A percentile compares a stretch with the other conserved stretches of the same genome.
Conservation (phyloP, 495 filamentous ascomycete species). For the Cercophora newfieldiana region DNA sequence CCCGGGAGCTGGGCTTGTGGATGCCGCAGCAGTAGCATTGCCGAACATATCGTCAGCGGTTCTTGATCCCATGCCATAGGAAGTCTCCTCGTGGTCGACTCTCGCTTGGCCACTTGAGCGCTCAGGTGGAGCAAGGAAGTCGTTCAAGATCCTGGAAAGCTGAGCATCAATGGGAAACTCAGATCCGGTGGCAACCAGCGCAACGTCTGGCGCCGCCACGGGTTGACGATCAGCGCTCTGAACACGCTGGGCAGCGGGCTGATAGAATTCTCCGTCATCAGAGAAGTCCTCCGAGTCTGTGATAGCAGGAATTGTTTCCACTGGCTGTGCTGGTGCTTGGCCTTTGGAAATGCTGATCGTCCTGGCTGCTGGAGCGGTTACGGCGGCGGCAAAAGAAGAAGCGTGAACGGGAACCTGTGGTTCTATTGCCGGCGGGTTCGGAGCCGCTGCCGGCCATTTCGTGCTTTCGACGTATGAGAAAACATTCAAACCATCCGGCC, state of each 20-base stretch:
- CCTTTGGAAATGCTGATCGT: neutral
- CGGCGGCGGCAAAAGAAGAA: neutral
- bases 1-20: slow-evolving; percentile 34
- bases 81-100: slow-evolving; percentile 29
- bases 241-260: neutral
- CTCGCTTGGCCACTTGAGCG: slow-evolving; percentile 1
- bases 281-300: slow-evolving; percentile 30
- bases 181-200: slow-evolving; percentile 1
- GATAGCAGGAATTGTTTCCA: neutral
- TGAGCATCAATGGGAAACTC: slow-evolving; percentile 36
- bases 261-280: slow-evolving; percentile 30
- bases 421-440: neutral
- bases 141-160: slow-evolving; percentile 44
- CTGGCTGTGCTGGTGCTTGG: neutral
- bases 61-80: slow-evolving; percentile 44
- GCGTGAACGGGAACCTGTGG: neutral
- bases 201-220: neutral
- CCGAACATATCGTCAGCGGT: slow-evolving; percentile 41
- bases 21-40: slow-evolving; percentile 4
- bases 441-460: slow-evolving; percentile 17
- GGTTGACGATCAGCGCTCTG: neutral
- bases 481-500: slow-evolving; percentile 11
- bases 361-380: neutral
- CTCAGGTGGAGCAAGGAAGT: slow-evolving; percentile 41
- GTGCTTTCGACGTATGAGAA: slow-evolving; percentile 28